A percentile compares a stretch with the other conserved stretches of the same genome.
phyloP scores from a whole-genome alignment of 108 stramenopile genomes.

The Cylindrotheca closterium region DNA sequence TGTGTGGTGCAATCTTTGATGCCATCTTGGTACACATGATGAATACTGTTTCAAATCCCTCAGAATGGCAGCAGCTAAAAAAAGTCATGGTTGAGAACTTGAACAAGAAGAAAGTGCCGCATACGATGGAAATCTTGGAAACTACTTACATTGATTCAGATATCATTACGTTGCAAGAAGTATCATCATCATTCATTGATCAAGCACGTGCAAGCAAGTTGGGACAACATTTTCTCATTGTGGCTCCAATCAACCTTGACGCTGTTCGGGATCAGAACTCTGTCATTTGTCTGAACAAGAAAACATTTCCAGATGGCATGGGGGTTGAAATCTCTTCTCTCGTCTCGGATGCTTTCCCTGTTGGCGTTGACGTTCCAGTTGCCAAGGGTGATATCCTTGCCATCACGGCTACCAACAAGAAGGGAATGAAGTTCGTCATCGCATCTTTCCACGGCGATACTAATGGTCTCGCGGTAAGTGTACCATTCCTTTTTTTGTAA shows the following conservation, averaged over 20 bases:
- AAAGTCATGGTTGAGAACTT: constrained; percentile 84
- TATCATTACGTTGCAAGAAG: constrained; percentile 92
- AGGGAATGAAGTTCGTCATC: constrained; percentile 53
- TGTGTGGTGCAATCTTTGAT: constrained; percentile 93
- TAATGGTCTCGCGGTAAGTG: constrained; percentile 67
- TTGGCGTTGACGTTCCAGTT: constrained; percentile 67
- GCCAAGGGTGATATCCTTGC: constrained; percentile 81
- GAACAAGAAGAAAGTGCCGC: constrained; percentile 86
- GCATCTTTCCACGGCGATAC: constrained; percentile 91
- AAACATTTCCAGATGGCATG: constrained; percentile 51
- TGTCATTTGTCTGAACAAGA: constrained; percentile 68
- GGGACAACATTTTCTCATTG: constrained; percentile 55
- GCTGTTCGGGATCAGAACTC: constrained; percentile 87
- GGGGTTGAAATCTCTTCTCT: constrained; percentile 56
- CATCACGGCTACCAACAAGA: constrained; percentile 38
- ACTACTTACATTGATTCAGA: constrained; percentile 78
- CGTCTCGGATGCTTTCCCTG: constrained; percentile 51
- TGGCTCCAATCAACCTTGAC: constrained; percentile 49
- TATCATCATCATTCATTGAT: constrained; percentile 79
- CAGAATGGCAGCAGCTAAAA: constrained; percentile 85
- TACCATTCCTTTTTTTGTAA: too few species aligned
- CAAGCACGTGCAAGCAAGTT: constrained; percentile 57
- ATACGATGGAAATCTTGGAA: constrained; percentile 85
- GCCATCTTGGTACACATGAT: constrained; percentile 94
- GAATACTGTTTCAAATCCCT: constrained; percentile 70